These are phyloP conservation scores for Porphyra umbilicalis DNA, from an alignment of 31 red algal species.

Conservation along the genomic window DNA sequence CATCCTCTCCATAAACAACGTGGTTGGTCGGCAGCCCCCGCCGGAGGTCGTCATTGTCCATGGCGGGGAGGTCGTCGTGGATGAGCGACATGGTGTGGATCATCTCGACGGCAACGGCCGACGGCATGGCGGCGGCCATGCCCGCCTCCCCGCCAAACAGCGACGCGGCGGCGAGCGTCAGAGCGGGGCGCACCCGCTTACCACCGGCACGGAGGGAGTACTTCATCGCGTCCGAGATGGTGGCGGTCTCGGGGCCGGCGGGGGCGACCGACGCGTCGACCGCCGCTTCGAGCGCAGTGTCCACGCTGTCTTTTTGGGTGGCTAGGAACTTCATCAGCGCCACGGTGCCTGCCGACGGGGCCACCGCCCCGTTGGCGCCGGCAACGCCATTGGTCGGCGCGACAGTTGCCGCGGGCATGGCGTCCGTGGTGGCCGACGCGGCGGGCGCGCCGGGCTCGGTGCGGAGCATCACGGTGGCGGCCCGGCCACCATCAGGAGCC, in stretches of 20 bases:
- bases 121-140: constrained; percentile 56
- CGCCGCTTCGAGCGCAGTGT: constrained; percentile 26
- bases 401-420: background rate
- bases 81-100: constrained; percentile 99
- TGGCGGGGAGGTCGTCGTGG: constrained; percentile 96
- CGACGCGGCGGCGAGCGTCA: constrained; percentile 74
- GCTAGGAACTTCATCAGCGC: background rate
- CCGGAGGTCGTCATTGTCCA: constrained; percentile 98
- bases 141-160: constrained; percentile 58
- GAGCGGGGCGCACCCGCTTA: constrained; percentile 84
- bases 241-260: constrained; percentile 19
- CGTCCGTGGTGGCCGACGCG: background rate
- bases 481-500: background rate
- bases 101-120: constrained; percentile 96
- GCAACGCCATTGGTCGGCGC: background rate
- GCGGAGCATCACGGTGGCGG: background rate
- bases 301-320: background rate
- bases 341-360: background rate
- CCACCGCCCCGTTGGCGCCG: background rate
- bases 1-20: constrained; percentile 89
- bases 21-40: constrained; percentile 96
- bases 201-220: constrained; percentile 93
- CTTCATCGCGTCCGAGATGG: constrained; percentile 64
- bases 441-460: background rate
- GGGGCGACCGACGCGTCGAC: constrained; percentile 48